Evolutionary conservation across 495 filamentous ascomycete genomes (phyloP).

Genomic region (Xylaria nigripes): DNA sequence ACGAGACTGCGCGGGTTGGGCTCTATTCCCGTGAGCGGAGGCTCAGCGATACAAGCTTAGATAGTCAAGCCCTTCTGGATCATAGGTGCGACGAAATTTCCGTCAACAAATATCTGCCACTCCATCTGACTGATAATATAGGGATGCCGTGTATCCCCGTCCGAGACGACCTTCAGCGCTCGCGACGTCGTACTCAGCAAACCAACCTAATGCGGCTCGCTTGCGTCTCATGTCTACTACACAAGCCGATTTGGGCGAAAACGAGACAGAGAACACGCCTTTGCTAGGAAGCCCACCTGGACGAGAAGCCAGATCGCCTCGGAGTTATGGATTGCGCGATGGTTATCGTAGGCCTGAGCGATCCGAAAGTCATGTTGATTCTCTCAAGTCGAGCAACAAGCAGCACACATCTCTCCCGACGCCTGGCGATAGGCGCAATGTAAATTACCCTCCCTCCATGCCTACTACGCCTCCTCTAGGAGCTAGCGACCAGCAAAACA

Average conservation of each 20-base stretch:
- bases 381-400: slow-evolving; percentile 33
- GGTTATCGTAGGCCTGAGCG: slow-evolving; percentile 16
- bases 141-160: slow-evolving; percentile 62
- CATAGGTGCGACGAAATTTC: slow-evolving; percentile 50
- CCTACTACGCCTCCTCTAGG: slow-evolving; percentile 64
- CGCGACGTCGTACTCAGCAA: slow-evolving; percentile 30
- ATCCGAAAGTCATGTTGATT: slow-evolving; percentile 31
- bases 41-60: slow-evolving; percentile 70
- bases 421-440: slow-evolving; percentile 54
- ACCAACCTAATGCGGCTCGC: slow-evolving; percentile 29
- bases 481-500: slow-evolving; percentile 37
- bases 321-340: slow-evolving; percentile 34
- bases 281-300: slow-evolving; percentile 39
- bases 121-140: slow-evolving; percentile 21
- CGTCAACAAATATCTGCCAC: neutral
- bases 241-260: slow-evolving; percentile 9
- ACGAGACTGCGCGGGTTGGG: slow-evolving; percentile 26
- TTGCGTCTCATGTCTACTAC: slow-evolving; percentile 18
- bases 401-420: slow-evolving; percentile 27
- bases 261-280: slow-evolving; percentile 47
- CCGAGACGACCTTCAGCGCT: slow-evolving; percentile 53
- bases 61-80: slow-evolving; percentile 71
- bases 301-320: slow-evolving; percentile 14
- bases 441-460: slow-evolving; percentile 95
- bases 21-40: slow-evolving; percentile 55